These are phyloP conservation scores for Pouteria campechiana DNA, from an alignment of 179 eudicot genomes.

Conservation along the genomic window DNA sequence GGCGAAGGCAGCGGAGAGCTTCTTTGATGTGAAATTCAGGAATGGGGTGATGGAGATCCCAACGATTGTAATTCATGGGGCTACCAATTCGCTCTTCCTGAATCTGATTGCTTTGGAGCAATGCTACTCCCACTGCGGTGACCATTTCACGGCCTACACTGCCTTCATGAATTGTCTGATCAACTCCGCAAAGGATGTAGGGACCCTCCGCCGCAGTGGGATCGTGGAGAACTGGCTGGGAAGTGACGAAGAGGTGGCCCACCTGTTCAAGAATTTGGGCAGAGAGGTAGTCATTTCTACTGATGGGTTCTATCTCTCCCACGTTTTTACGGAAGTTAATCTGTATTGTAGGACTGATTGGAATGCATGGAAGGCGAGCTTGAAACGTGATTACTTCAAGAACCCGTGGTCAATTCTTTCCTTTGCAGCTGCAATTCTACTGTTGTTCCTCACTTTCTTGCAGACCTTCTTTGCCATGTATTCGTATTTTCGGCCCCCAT, in stretches of 20 bases:
- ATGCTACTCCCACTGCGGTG: neutral
- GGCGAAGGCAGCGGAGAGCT: neutral
- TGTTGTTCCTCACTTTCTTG: too few species aligned
- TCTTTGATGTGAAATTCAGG: conserved; percentile 10
- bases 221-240: neutral
- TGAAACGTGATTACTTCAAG: neutral
- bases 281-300: neutral
- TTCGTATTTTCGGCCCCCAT: too few species aligned
- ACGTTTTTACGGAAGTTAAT: neutral
- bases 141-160: neutral
- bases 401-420: too few species aligned
- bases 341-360: neutral
- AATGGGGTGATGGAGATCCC: neutral
- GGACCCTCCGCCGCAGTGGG: neutral
- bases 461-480: too few species aligned
- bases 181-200: neutral
- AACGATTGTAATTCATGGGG: neutral
- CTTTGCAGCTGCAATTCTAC: too few species aligned
- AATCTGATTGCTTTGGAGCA: conserved; percentile 2
- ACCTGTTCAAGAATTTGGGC: neutral
- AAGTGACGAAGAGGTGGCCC: neutral
- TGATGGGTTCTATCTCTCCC: neutral
- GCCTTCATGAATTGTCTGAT: conserved; percentile 5
- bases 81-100: neutral
- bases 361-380: neutral